These are phyloP conservation scores for Pichia inconspicua DNA, from an alignment of 1,139 yeast genomes.

Conservation along the genomic window DNA sequence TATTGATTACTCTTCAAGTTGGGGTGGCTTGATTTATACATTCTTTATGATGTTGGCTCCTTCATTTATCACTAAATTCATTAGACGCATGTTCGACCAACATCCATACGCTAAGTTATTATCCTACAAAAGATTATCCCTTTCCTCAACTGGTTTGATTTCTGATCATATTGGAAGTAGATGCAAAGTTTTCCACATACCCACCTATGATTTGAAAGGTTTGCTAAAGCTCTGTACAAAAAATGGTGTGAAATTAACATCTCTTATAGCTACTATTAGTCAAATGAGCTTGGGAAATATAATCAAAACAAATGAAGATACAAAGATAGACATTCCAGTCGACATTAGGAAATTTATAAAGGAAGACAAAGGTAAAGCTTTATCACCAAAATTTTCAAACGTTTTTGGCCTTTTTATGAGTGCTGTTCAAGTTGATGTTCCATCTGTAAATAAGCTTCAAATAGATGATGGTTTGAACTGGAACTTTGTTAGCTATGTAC, in stretches of 20 bases:
- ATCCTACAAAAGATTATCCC: background rate
- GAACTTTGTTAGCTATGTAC: background rate
- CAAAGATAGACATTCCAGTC: conserved; percentile 12
- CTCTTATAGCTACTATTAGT: conserved; percentile 11
- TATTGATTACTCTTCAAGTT: background rate
- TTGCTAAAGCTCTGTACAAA: conserved; percentile 1
- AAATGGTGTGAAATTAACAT: conserved; percentile 17
- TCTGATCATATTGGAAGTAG: background rate
- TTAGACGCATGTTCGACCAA: conserved; percentile 4
- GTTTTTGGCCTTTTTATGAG: conserved; percentile 11
- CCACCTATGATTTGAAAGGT: background rate
- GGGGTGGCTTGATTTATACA: background rate
- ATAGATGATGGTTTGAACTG: background rate
- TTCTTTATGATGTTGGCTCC: conserved; percentile 3
- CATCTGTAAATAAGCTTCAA: conserved; percentile 1
- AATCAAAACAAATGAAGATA: conserved; percentile 9
- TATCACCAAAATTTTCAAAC: conserved; percentile 3
- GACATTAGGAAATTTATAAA: conserved; percentile 14
- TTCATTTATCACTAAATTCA: background rate
- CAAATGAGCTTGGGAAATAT: conserved; percentile 3
- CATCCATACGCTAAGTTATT: conserved; percentile 5
- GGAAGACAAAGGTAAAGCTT: background rate
- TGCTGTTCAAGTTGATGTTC: background rate
- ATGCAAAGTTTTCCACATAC: background rate
- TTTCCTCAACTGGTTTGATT: background rate